Percentiles rank a stretch among this genome's conserved stretches.
phyloP scores from a whole-genome alignment of 805 yeast genomes.

The Torulaspora delbrueckii region DNA sequence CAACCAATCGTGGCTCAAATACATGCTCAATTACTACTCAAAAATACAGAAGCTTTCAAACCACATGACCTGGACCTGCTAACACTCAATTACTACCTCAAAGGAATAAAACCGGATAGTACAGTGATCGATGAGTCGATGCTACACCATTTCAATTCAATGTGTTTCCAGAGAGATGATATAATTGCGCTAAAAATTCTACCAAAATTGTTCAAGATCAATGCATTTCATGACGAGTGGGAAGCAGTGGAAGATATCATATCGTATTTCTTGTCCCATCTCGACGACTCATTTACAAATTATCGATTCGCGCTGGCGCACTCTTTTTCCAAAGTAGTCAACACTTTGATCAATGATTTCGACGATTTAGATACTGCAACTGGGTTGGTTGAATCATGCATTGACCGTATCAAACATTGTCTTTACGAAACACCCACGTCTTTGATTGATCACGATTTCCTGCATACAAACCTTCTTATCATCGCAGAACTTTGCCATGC shows the following conservation, averaged over 20 bases:
- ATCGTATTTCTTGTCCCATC: slow-evolving; percentile 41
- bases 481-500: slow-evolving; percentile 34
- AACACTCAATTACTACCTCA: slow-evolving; percentile 20
- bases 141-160: slow-evolving; percentile 4
- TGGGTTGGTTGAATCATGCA: slow-evolving; percentile 29
- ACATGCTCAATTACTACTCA: slow-evolving; percentile 31
- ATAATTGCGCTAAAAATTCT: slow-evolving; percentile 16
- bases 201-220: slow-evolving; percentile 25
- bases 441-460: slow-evolving; percentile 27
- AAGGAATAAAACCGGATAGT: slow-evolving; percentile 4
- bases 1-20: slow-evolving; percentile 31
- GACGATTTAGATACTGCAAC: slow-evolving; percentile 20
- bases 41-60: slow-evolving; percentile 21
- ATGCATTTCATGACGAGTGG: slow-evolving; percentile 31
- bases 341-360: slow-evolving; percentile 30
- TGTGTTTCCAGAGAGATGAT: slow-evolving; percentile 10
- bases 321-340: slow-evolving; percentile 48
- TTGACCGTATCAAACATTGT: slow-evolving; percentile 21
- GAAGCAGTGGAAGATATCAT: slow-evolving; percentile 46
- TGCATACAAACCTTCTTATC: slow-evolving; percentile 36
- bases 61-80: slow-evolving; percentile 13
- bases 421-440: slow-evolving; percentile 14
- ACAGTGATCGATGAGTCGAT: slow-evolving; percentile 6
- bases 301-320: slow-evolving; percentile 66
- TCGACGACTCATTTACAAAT: slow-evolving; percentile 47